phyloP scores from a whole-genome alignment of 2,329 filamentous ascomycete genomes.

The Magnaporthiopsis rhizophila region DNA sequence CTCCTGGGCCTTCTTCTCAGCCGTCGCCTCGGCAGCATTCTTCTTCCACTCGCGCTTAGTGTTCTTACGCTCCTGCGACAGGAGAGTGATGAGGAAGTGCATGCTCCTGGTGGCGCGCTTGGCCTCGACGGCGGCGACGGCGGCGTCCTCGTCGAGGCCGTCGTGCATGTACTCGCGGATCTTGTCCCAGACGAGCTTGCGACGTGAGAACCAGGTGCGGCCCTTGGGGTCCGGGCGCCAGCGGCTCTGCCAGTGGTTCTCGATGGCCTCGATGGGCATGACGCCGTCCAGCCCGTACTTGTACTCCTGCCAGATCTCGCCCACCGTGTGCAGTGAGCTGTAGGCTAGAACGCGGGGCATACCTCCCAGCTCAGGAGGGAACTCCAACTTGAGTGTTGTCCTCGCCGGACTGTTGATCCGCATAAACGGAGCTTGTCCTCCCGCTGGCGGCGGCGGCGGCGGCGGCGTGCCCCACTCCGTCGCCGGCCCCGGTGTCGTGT shows the following conservation, averaged over 20 bases:
- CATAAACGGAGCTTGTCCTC: neutral
- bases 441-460: neutral
- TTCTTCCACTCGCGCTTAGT: slow-evolving; percentile 14
- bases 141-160: slow-evolving; percentile 25
- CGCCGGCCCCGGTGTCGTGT: neutral
- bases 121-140: slow-evolving; percentile 26
- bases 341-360: slow-evolving; percentile 25
- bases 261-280: slow-evolving; percentile 26
- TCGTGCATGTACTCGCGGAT: slow-evolving; percentile 28
- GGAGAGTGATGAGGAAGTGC: slow-evolving; percentile 27
- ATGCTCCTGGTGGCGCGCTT: slow-evolving; percentile 27
- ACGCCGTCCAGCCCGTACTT: slow-evolving; percentile 27
- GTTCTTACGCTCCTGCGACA: slow-evolving; percentile 28
- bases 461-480: neutral
- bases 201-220: slow-evolving; percentile 28
- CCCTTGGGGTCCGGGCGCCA: slow-evolving; percentile 29
- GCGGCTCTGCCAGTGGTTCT: slow-evolving; percentile 25
- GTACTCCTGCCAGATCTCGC: slow-evolving; percentile 29
- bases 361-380: slow-evolving; percentile 18
- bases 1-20: slow-evolving; percentile 8
- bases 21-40: slow-evolving; percentile 13
- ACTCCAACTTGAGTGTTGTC: slow-evolving; percentile 16
- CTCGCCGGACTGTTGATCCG: slow-evolving; percentile 9
- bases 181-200: slow-evolving; percentile 31
- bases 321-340: slow-evolving; percentile 25